Base-by-base conservation (phyloP, 2,329 filamentous ascomycete species). In the Aspergillus fructus region DNA sequence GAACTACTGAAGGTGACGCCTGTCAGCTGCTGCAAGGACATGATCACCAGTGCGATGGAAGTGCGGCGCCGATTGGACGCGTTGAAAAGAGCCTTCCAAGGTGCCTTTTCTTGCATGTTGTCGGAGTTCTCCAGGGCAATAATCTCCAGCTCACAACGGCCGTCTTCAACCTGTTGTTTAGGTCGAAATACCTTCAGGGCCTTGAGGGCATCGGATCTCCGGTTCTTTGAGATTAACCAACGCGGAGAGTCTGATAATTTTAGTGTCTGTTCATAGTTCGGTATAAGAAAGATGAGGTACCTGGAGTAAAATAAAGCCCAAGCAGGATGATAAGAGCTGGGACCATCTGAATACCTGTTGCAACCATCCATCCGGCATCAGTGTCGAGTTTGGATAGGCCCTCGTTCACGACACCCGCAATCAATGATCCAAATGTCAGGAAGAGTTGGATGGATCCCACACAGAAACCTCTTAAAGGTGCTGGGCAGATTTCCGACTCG, bases 1-100 rank as follows among this genome's bases (percentile, higher is more conserved):
- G 47, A 49, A 27, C 33, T 40, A 23, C 47, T 49, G 17, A 49
- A 49, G 6, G 47, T 49, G 6, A 49, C 47, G 47, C 47, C 47
- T 4, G 47, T 49, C 27, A 49, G 17, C n/a, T 49, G 47, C 47
- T 49, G 47, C 7, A 49, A 21, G 15, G 47, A 19, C 47, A 49
- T 49, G 47, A 49, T 49, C 5, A 17, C 47, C 8, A 49, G 47
- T 23, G 47, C 47, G 19, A 49, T 37, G 12, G 17, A 17, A 17
- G 47, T 40, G 33, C 47, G 47, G 33, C 47, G 47, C 6, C 47
- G 47, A 34, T 49, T 49, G 6, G 47, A 37, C 9, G 12, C 30
- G n/a, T 37, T 49, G 30, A 49, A 49, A 19, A 49, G 47, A 3
- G 47, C 47, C 9, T 33, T 23, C 47, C 47, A 49, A 11, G 27